phyloP scores from a whole-genome alignment of 306 rosid genomes.

The Trifolium fragiferum region DNA sequence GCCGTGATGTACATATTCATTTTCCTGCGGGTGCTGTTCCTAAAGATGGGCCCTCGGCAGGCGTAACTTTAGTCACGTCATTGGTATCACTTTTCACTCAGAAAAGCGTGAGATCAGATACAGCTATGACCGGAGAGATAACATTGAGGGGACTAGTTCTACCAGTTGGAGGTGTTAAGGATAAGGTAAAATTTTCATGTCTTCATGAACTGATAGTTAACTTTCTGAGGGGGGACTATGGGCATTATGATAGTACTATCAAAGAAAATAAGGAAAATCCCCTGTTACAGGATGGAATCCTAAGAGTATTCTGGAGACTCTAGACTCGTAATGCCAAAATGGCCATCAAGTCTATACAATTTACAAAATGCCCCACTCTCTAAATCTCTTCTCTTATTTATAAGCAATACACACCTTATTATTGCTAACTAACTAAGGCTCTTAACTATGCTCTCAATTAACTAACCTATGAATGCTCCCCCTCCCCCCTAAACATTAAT shows the following conservation, averaged over 20 bases:
- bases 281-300: neutral
- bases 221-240: slow-evolving; percentile 18
- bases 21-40: slow-evolving; percentile 99
- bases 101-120: slow-evolving; percentile 85
- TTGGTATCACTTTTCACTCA: slow-evolving; percentile 87
- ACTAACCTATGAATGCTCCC: slow-evolving; percentile 5
- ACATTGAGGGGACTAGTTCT: slow-evolving; percentile 95
- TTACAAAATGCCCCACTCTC: neutral
- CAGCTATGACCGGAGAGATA: slow-evolving; percentile 99
- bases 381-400: neutral
- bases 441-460: neutral
- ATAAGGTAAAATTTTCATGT: slow-evolving; percentile 67
- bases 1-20: slow-evolving; percentile 92
- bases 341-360: slow-evolving; percentile 6
- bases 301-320: neutral
- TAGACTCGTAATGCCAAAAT: slow-evolving; percentile 2
- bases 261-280: neutral
- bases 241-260: slow-evolving; percentile 1
- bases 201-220: slow-evolving; percentile 27
- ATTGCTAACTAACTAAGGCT: neutral
- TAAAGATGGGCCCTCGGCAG: slow-evolving; percentile 99
- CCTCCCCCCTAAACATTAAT: neutral
- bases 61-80: slow-evolving; percentile 96
- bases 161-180: slow-evolving; percentile 99
- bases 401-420: neutral